Percentiles rank a stretch among this genome's conserved stretches.
Conservation (phyloP, 2,329 filamentous ascomycete species). For the Lachnellula cervina region DNA sequence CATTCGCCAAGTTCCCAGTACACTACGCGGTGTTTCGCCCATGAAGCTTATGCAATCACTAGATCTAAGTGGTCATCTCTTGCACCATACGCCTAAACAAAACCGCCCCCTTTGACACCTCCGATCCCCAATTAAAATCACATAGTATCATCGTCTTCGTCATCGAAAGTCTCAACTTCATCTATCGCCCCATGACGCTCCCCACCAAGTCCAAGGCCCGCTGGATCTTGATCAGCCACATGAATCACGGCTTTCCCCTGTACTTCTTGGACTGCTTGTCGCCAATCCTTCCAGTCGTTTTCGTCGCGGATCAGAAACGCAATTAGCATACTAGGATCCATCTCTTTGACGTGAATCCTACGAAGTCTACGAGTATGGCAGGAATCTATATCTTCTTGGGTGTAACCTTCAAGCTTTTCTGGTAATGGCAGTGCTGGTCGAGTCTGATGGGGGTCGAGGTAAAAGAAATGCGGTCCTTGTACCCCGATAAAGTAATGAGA, state of each 20-base stretch:
- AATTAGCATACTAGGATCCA: constrained; percentile 98
- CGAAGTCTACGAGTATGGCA: constrained; percentile 86
- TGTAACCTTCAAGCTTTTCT: constrained; percentile 52
- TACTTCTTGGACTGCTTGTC: constrained; percentile 65
- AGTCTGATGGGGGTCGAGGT: constrained; percentile 89
- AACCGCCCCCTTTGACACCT: background rate
- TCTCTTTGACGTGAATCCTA: constrained; percentile 77
- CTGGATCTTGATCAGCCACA: constrained; percentile 67
- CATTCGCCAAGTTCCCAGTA: background rate
- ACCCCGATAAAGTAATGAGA: constrained; percentile 67
- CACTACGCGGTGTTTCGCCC: background rate
- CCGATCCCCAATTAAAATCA: constrained; percentile 17
- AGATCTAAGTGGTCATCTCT: background rate
- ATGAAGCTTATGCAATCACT: background rate
- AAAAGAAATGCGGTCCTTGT: constrained; percentile 79
- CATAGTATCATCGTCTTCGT: constrained; percentile 51
- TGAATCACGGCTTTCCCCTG: constrained; percentile 83
- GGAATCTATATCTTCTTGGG: constrained; percentile 67
- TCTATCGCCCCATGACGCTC: constrained; percentile 74
- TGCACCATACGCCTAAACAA: constrained; percentile 7
- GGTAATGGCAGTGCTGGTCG: constrained; percentile 68
- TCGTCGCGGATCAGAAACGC: constrained; percentile 82
- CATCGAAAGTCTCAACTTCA: constrained; percentile 85
- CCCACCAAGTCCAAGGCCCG: constrained; percentile 43
- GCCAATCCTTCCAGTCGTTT: constrained; percentile 81